Evolutionary conservation across 2,329 filamentous ascomycete genomes (phyloP), one percentile per base, ranked within the genome.

Genomic region (Ambrosiella beaveri): DNA sequence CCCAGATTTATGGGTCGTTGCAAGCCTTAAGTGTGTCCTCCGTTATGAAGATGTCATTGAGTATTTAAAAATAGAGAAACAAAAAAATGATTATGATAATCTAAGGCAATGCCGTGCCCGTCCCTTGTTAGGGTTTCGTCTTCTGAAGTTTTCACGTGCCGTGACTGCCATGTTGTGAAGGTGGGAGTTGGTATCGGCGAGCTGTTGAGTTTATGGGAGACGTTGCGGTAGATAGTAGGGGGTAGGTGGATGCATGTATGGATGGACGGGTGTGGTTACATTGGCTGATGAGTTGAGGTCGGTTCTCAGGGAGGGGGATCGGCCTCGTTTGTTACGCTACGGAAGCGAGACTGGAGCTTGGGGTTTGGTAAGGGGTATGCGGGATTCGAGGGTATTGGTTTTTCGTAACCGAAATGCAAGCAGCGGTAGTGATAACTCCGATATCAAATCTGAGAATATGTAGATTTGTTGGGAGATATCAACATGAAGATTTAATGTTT

Each of bases 1-100:
- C 85, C 86, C 62, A 80, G 86, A 61, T 90, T 86, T 73, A 88
- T 88, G 77, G 84, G 84, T 56, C 79, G 86, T 61, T 88, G 85
- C 77, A 88, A 84, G 71, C 86, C 86, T 66, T 90, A 72, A 64
- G 37, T 38, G 27, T 13, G 17, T 27, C 37, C 15, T 12, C 8
- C 4, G 19, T 51, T 15, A 19, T 35, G 47, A 27, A 11, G 19
- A 27, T 51, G 2, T 51, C 7, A 51, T 51, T 11, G 5, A 41
- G 11, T 12, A 27, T 27, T 27, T 27, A 27, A 27, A 27, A 27
- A 27, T 27, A 27, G 27, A 27, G 27, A 27, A 27, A 27, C 27
- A 27, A 27, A 27, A 27, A 27, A 27, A 27, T 27, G 27, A 27
- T 27, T 27, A 4, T 27, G 39, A 27, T 5, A 27, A 27, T 27